These are phyloP conservation scores for Calonectria multiphialidica DNA, from an alignment of 2,329 filamentous ascomycete species.

Conservation along the genomic window DNA sequence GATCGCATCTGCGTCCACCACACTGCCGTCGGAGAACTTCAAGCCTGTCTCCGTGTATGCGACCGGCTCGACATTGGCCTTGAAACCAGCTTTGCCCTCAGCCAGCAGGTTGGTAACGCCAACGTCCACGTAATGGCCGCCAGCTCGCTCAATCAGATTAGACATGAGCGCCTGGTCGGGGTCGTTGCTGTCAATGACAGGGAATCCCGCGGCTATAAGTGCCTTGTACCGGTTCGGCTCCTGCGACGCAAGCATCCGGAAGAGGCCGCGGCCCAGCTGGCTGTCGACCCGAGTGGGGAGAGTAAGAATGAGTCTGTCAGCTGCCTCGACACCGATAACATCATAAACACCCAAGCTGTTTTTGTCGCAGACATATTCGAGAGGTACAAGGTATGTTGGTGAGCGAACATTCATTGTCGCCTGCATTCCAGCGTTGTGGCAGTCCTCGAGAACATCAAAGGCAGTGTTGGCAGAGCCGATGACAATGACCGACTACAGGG, in stretches of 20 bases:
- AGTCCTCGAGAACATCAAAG: conserved; percentile 32
- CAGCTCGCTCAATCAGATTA: conserved; percentile 26
- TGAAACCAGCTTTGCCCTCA: conserved; percentile 14
- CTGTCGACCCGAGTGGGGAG: conserved; percentile 15
- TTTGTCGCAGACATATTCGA: conserved; percentile 24
- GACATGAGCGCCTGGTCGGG: background rate
- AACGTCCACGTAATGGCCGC: conserved; percentile 28
- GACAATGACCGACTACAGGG: conserved; percentile 20
- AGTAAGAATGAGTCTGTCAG: conserved; percentile 25
- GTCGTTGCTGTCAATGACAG: conserved; percentile 16
- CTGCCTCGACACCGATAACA: conserved; percentile 3
- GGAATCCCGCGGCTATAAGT: conserved; percentile 17
- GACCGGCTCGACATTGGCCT: conserved; percentile 12
- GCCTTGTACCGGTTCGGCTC: conserved; percentile 26
- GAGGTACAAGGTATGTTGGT: conserved; percentile 31
- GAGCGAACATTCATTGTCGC: conserved; percentile 25
- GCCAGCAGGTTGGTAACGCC: conserved; percentile 21
- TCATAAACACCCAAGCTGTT: conserved; percentile 23
- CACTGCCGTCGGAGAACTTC: conserved; percentile 23
- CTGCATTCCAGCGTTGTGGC: conserved; percentile 1
- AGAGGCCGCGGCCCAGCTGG: conserved; percentile 17
- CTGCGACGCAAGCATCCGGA: conserved; percentile 15
- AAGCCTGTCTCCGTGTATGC: conserved; percentile 18
- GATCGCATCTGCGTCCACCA: conserved; percentile 10
- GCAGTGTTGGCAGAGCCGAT: conserved; percentile 33